Evolutionary conservation across 306 rosid genomes (phyloP), one percentile per base, ranked within the genome.

Genomic region (Senna tora): DNA sequence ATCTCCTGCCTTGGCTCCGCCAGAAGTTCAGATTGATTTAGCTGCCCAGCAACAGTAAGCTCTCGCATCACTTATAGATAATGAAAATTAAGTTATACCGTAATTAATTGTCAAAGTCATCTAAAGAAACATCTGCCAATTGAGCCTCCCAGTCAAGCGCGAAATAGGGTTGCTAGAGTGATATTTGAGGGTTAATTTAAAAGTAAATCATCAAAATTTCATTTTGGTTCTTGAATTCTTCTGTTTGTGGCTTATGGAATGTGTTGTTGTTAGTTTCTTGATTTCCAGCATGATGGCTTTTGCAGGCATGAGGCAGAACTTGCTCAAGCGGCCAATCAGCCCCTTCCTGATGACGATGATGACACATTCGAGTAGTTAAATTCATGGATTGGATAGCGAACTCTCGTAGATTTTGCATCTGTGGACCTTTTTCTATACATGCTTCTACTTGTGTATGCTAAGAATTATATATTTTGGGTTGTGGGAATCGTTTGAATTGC

Each of bases 1-100:
- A 73, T 83, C 97, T 36, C 97, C 97, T 12, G 97, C 97, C 4
- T 66, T 92, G 73, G 92, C 92, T 57, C 97, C 97, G 19, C 97
- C 97, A 1, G 97, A 92, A 65, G 93, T 92, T 41, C 90, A 89
- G 60, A 89, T 92, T 16, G 96, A 92, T 81, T 43, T 92, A 51
- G 89, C 80, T 33, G 87, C 81, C 5, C 97, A 91, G 49, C 87
- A 83, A 69, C 77, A 71, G 97, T 91, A 87, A 84, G 89, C 46
- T 25, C 50, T 71, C 20, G 64, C 14, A 0, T 51, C 0, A 41
- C 56, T 52, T 45, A 15, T 46, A 4, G 38, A 4, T 32, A n/a
- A 28, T 32, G 13, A 73, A 50, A 12, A 32, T 38, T 51, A 63
- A 34, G 7, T 1, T 7, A 22, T 68, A 13, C 15, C 13, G 33